Base-by-base conservation (phyloP, 2,329 filamentous ascomycete species). In the Leptographium galeiforme region DNA sequence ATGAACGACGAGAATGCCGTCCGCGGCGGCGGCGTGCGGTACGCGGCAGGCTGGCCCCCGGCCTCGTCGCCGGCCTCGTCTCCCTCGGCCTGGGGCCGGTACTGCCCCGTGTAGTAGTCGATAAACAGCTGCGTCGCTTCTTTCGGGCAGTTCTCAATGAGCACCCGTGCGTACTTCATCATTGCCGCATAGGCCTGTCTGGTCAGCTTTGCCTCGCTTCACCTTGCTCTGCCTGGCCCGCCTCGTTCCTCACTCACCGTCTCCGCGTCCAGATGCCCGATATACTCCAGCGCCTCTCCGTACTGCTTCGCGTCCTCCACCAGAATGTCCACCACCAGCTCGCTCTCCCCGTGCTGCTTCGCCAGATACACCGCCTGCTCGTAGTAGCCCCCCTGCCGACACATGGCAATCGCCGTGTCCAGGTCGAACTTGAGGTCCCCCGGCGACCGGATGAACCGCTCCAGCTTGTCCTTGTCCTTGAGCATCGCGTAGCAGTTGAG, bases 401-500 rank as follows among this genome's bases (percentile, higher is more conserved):
- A 98, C 89, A 98, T 96, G 2, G 85, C 82, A 58, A 98, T 98
- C 14, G 93, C 93, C 1, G 93, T 98, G 60, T 98, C 93, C 3
- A 97, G 75, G 65, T 98, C 93, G 63, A 98, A 98, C 63, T 94
- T 96, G 44, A 96, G 77, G 61, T 96, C 90, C 2, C 87, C 89
- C 0, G 91, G 90, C 33, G 89, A 90, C 64, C 95, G 95, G 69
- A 98, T 98, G 60, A 98, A 98, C 30, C 86, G 85, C 63, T 98
- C 91, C 8, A 98, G 75, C 69, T 98, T 98, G 54, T 89, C 86
- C 6, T 95, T 91, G 64, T 98, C 93, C 67, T 98, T 98, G 16
- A 97, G 72, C 64, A 98, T 98, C 0, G 93, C 93, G 64, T 98
- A 98, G 68, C 93, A 98, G 65, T 98, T 98, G 45, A 98, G 72